Conservation (phyloP, 2,329 filamentous ascomycete genomes). For the Aspergillus melleus region DNA sequence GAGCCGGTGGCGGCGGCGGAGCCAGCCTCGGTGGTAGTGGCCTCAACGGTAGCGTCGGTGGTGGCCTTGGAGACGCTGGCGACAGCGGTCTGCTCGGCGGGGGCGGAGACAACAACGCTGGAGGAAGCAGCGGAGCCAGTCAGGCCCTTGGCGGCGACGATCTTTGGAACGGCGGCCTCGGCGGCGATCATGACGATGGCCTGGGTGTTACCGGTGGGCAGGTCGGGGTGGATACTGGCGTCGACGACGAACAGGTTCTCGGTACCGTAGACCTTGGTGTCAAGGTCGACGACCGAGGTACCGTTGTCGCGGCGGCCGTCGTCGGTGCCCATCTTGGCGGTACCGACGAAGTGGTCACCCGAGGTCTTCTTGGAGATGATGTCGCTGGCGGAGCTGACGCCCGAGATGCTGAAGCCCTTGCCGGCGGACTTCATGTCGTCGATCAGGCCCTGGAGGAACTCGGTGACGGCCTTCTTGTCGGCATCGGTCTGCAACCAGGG, state of each 20-base stretch:
- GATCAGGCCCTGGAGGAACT: slow-evolving; percentile 16
- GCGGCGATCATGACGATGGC: slow-evolving; percentile 64
- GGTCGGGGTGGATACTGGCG: slow-evolving; percentile 67
- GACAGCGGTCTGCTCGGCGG: too few species aligned
- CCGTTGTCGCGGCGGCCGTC: slow-evolving; percentile 55
- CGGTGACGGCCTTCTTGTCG: slow-evolving; percentile 14
- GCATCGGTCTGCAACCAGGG: slow-evolving; percentile 18
- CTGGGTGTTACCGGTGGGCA: slow-evolving; percentile 66
- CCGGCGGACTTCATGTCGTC: slow-evolving; percentile 13
- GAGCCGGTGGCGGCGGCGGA: background rate
- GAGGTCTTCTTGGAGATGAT: slow-evolving; percentile 43
- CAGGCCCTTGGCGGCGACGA: slow-evolving; percentile 41
- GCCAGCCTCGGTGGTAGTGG: background rate
- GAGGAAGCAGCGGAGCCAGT: background rate
- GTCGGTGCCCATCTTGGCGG: slow-evolving; percentile 61
- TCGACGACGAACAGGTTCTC: slow-evolving; percentile 70
- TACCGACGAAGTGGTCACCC: slow-evolving; percentile 50
- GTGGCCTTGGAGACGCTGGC: background rate
- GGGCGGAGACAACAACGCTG: background rate
- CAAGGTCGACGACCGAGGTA: slow-evolving; percentile 60
- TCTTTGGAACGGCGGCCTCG: slow-evolving; percentile 50
- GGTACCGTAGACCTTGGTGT: slow-evolving; percentile 66
- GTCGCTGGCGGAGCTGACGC: slow-evolving; percentile 7
- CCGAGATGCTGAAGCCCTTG: slow-evolving; percentile 17
- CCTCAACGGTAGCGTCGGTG: background rate